These are phyloP conservation scores for Rhodomyrtus psidioides DNA, from an alignment of 441 rosid species.

Conservation along the genomic window DNA sequence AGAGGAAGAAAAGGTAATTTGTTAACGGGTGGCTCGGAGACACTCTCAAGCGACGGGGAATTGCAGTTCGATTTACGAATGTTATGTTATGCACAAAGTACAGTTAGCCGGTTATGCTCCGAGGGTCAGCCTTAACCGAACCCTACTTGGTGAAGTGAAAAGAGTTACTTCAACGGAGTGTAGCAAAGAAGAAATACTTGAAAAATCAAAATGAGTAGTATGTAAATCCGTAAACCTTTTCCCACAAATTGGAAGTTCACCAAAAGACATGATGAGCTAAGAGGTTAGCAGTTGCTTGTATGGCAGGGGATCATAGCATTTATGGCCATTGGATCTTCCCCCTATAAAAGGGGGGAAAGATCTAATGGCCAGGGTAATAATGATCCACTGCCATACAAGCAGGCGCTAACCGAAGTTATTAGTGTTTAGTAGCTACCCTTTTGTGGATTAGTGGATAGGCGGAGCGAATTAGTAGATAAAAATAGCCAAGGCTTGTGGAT, in stretches of 20 bases:
- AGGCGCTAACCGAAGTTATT: too few species aligned
- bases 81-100: not conserved
- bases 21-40: not conserved
- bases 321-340: too few species aligned
- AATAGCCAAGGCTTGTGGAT: not conserved
- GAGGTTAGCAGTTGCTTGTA: not conserved
- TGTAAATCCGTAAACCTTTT: not conserved
- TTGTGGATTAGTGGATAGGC: not conserved
- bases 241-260: too few species aligned
- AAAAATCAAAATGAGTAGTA: not conserved
- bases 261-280: not conserved
- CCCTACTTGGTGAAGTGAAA: not conserved
- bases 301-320: too few species aligned
- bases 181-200: not conserved
- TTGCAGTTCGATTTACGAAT: not conserved
- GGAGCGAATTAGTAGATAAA: not conserved
- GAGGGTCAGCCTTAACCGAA: not conserved
- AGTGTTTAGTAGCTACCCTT: not conserved
- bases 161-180: not conserved
- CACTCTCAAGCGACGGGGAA: not conserved
- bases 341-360: too few species aligned
- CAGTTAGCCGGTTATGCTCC: not conserved
- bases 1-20: not conserved
- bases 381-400: too few species aligned
- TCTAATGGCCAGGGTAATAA: too few species aligned